These are phyloP conservation scores for Crocinoboletus sp. DNA, from an alignment of 1,284 basidiomycete species.

Conservation along the genomic window DNA sequence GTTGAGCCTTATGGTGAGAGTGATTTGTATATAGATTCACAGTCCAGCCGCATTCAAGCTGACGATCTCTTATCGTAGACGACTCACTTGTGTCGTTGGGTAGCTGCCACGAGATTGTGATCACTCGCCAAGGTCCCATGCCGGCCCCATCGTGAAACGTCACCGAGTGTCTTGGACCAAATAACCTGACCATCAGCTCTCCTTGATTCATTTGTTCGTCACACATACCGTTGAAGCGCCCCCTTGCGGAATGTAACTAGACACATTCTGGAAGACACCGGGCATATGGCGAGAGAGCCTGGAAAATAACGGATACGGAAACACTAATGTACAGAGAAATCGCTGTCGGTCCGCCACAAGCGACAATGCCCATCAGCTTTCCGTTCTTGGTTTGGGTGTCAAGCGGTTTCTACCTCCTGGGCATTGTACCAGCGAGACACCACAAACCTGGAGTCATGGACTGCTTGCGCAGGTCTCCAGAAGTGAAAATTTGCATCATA, in stretches of 20 bases:
- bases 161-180: neutral
- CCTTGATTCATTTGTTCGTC: neutral
- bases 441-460: conserved; percentile 32
- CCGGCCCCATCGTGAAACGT: neutral
- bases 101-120: neutral
- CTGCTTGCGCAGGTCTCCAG: conserved; percentile 27
- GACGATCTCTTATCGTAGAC: neutral
- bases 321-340: neutral
- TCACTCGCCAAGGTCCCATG: neutral
- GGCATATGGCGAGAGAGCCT: neutral
- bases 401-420: conserved; percentile 33
- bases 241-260: neutral
- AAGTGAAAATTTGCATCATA: conserved; percentile 32
- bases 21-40: neutral
- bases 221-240: neutral
- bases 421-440: conserved; percentile 34
- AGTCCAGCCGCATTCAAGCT: neutral
- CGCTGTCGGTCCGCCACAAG: neutral
- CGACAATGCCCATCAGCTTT: conserved; percentile 37
- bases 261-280: neutral
- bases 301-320: neutral
- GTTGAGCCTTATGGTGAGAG: neutral
- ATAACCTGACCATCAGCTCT: neutral
- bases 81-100: neutral
- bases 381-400: conserved; percentile 37